Percentiles rank a stretch among this genome's conserved stretches.
Evolutionary conservation across 805 yeast genomes (phyloP).

Genomic region (Saturnispora mendoncae): DNA sequence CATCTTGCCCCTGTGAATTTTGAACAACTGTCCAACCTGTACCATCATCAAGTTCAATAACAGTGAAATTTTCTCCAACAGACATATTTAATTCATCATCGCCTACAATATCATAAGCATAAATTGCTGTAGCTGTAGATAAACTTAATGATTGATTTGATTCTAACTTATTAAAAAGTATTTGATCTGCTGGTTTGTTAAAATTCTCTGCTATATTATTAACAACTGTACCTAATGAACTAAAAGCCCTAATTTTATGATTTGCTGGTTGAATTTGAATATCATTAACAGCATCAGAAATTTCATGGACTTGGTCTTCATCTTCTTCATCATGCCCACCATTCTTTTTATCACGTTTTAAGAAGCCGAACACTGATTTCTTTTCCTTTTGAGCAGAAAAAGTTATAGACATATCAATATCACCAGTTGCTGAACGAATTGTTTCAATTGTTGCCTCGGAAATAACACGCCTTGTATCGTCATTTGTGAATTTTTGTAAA

Average conservation of each 20-base stretch:
- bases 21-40: conserved; percentile 81
- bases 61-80: conserved; percentile 51
- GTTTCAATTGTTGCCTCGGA: conserved; percentile 87
- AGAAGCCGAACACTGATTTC: conserved; percentile 41
- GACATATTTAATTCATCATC: conserved; percentile 61
- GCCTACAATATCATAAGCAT: conserved; percentile 58
- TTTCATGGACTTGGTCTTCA: conserved; percentile 22
- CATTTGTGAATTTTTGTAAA: conserved; percentile 55
- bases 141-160: background rate
- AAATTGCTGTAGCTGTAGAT: conserved; percentile 40
- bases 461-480: conserved; percentile 65
- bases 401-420: conserved; percentile 55
- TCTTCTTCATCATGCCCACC: conserved; percentile 15
- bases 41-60: conserved; percentile 70
- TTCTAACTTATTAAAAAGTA: background rate
- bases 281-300: conserved; percentile 24
- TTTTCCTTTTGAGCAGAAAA: conserved; percentile 47
- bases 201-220: conserved; percentile 12
- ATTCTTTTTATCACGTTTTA: conserved; percentile 15
- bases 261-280: conserved; percentile 16
- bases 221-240: conserved; percentile 17
- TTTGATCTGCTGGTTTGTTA: conserved; percentile 11
- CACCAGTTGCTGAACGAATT: conserved; percentile 77
- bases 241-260: conserved; percentile 23
- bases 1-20: conserved; percentile 40